Conservation (phyloP, 1,284 basidiomycete genomes). For the Malassezia slooffiae region DNA sequence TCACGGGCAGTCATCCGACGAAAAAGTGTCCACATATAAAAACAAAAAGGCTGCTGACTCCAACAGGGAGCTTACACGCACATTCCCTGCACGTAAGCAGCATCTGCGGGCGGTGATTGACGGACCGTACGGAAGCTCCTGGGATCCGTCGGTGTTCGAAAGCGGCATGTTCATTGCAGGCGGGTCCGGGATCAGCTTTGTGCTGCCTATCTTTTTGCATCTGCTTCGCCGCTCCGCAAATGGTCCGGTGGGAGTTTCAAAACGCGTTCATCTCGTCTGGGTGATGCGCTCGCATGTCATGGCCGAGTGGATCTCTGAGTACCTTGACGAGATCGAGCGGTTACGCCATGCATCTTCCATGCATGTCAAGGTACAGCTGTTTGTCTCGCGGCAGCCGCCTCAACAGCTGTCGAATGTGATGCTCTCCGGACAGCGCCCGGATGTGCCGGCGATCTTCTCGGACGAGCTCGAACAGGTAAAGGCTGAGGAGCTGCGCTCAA, state of each 20-base stretch:
- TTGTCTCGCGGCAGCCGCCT: neutral
- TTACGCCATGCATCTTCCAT: neutral
- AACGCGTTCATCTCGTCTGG: slow-evolving; percentile 6
- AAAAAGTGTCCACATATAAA: too few relatives aligned
- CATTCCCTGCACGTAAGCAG: too few relatives aligned
- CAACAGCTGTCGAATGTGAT: neutral
- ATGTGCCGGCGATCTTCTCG: neutral
- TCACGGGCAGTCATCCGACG: too few relatives aligned
- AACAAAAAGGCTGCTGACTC: too few relatives aligned
- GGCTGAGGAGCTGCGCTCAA: neutral
- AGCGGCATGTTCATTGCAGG: slow-evolving; percentile 22
- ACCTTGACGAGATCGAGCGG: neutral
- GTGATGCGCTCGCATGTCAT: neutral
- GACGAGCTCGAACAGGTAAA: neutral
- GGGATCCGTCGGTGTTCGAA: slow-evolving; percentile 15
- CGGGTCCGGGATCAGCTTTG: slow-evolving; percentile 28
- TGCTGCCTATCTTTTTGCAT: neutral
- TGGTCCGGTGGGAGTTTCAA: neutral
- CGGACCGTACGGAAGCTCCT: slow-evolving; percentile 29
- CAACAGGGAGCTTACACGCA: too few relatives aligned
- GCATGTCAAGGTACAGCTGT: neutral
- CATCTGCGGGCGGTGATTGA: too few relatives aligned
- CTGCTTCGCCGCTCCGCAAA: neutral
- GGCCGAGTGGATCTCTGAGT: neutral
- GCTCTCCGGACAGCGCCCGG: neutral